Evolutionary conservation across 148 eudicot species (phyloP).

Genomic region (Hydrangea macrophylla): DNA sequence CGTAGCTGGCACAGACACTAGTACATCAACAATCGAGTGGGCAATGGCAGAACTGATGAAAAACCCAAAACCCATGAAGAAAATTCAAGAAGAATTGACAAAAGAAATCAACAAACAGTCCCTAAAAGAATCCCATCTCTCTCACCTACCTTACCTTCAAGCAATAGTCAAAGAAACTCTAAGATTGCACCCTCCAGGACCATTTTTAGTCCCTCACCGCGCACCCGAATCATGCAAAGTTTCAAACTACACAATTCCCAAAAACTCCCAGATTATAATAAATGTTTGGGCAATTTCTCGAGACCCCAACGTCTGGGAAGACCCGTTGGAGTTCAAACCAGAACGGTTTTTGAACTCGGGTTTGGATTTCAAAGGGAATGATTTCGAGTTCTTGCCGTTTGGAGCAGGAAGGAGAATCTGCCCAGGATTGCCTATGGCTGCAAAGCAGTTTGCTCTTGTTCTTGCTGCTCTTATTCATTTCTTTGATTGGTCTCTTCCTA

Average conservation of each 20-base stretch:
- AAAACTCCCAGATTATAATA: not conserved
- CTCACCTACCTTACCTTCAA: slow-evolving; percentile 4
- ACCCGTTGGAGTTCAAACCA: not conserved
- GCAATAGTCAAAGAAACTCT: not conserved
- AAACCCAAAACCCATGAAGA: slow-evolving; percentile 1
- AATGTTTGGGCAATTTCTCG: not conserved
- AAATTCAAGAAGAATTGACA: not conserved
- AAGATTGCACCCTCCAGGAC: not conserved
- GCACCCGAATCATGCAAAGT: not conserved
- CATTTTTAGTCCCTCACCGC: not conserved
- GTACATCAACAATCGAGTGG: not conserved
- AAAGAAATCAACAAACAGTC: not conserved
- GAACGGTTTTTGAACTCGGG: not conserved
- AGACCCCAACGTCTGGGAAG: not conserved
- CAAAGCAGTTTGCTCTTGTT: not conserved
- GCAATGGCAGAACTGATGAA: not conserved
- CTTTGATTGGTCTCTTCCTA: not conserved
- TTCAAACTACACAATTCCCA: not conserved
- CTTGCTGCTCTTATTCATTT: not conserved
- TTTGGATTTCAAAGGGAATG: not conserved
- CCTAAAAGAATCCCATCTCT: not conserved
- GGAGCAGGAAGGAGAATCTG: not conserved
- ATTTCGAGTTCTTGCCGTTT: not conserved
- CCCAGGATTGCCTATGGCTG: not conserved
- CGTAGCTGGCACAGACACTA: not conserved